Conservation (phyloP, 2,329 filamentous ascomycete genomes). For the Grosmannia serpens region DNA sequence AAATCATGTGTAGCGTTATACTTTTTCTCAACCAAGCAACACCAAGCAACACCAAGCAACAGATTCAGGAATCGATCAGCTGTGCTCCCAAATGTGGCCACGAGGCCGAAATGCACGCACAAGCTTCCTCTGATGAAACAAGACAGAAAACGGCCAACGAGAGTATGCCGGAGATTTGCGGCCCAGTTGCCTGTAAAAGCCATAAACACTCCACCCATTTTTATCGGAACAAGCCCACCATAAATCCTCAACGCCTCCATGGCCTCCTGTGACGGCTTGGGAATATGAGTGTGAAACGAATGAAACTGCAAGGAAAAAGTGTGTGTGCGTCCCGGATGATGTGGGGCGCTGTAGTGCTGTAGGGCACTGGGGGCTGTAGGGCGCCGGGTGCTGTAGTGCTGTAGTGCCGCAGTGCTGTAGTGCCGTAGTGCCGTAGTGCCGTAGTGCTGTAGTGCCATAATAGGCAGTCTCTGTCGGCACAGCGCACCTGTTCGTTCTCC, state of each 20-base stretch:
- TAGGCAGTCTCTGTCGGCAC: too few species aligned
- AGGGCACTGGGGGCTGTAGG: too few species aligned
- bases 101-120: too few species aligned
- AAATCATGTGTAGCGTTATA: neutral
- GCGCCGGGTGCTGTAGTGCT: too few species aligned
- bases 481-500: too few species aligned
- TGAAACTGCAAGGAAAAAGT: neutral
- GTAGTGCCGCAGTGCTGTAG: too few species aligned
- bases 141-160: neutral
- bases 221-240: too few species aligned
- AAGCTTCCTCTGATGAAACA: neutral
- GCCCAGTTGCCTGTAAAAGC: too few species aligned
- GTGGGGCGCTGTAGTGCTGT: too few species aligned
- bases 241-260: neutral
- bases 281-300: neutral
- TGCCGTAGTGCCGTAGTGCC: too few species aligned
- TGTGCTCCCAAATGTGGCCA: neutral
- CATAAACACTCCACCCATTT: neutral
- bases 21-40: neutral
- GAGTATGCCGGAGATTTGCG: neutral
- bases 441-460: too few species aligned
- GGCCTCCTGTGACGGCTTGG: neutral
- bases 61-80: neutral
- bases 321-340: neutral
- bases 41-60: neutral